A percentile compares a stretch with the other conserved stretches of the same genome.
Conservation (phyloP, 768 basidiomycete genomes). For the Lentinula raphanica region DNA sequence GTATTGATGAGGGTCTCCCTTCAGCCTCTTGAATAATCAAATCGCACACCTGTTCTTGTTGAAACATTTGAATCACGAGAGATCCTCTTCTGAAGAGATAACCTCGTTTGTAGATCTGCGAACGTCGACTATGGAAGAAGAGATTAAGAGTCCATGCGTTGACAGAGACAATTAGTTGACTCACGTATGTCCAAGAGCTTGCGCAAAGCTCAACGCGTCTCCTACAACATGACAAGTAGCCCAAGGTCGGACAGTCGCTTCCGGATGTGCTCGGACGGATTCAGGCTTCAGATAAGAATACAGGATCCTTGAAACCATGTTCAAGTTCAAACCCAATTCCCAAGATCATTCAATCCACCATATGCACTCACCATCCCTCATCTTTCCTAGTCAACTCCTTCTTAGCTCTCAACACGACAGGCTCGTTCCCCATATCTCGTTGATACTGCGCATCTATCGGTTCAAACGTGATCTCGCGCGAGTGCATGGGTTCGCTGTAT, state of each 20-base stretch:
- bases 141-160: neutral
- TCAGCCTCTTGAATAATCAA: neutral
- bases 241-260: slow-evolving; percentile 85
- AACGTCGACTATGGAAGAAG: slow-evolving; percentile 42
- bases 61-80: slow-evolving; percentile 76
- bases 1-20: neutral
- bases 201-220: slow-evolving; percentile 76
- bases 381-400: slow-evolving; percentile 64
- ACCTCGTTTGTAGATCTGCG: slow-evolving; percentile 78
- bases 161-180: slow-evolving; percentile 15
- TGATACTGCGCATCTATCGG: slow-evolving; percentile 64
- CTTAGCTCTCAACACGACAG: slow-evolving; percentile 64
- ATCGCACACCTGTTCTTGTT: slow-evolving; percentile 67
- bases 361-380: slow-evolving; percentile 62
- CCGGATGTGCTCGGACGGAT: slow-evolving; percentile 76
- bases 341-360: too few relatives aligned
- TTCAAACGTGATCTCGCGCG: slow-evolving; percentile 77
- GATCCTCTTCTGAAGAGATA: slow-evolving; percentile 69
- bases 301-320: too few relatives aligned
- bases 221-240: slow-evolving; percentile 74
- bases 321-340: too few relatives aligned
- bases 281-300: slow-evolving; percentile 83
- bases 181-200: slow-evolving; percentile 72
- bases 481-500: slow-evolving; percentile 67
- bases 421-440: slow-evolving; percentile 57